A percentile compares a stretch with the other conserved stretches of the same genome.
Evolutionary conservation across 1,284 basidiomycete species (phyloP).

Genomic region (Leccinum subfulvum): DNA sequence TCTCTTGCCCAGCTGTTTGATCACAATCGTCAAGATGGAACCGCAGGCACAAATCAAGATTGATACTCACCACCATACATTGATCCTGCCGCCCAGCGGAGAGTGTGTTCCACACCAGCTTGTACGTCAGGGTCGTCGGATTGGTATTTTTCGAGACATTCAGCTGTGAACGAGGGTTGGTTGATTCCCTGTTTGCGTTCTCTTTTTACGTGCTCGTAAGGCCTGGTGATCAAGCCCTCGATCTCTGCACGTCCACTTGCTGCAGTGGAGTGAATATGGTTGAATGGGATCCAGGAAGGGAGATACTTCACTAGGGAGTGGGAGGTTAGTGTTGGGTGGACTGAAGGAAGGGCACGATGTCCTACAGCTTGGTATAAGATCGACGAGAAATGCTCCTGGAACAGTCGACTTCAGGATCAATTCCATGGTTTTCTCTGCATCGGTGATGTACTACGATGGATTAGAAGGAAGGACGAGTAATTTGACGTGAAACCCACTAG

Average conservation of each 20-base stretch:
- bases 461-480: not conserved
- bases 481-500: conserved; percentile 7
- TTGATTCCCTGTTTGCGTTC: conserved; percentile 12
- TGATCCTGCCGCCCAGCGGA: conserved; percentile 27
- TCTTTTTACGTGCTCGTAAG: conserved; percentile 24
- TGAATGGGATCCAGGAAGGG: conserved; percentile 25
- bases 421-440: conserved; percentile 26
- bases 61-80: conserved; percentile 28
- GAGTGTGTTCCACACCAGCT: conserved; percentile 8
- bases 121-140: conserved; percentile 8
- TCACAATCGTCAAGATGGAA: not conserved
- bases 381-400: conserved; percentile 28
- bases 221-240: conserved; percentile 11
- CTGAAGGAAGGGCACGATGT: conserved; percentile 6
- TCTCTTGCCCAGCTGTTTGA: conserved; percentile 25
- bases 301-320: conserved; percentile 29
- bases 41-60: too few relatives aligned
- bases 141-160: conserved; percentile 21
- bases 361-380: conserved; percentile 24
- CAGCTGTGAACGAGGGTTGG: conserved; percentile 18
- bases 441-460: conserved; percentile 21
- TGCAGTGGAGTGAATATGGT: conserved; percentile 15
- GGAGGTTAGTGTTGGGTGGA: not conserved
- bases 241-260: conserved; percentile 18
- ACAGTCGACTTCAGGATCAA: conserved; percentile 19